A percentile compares a stretch with the other conserved stretches of the same genome.
phyloP scores from a whole-genome alignment of 2,329 filamentous ascomycete genomes.

The Ophiobolus disseminans region DNA sequence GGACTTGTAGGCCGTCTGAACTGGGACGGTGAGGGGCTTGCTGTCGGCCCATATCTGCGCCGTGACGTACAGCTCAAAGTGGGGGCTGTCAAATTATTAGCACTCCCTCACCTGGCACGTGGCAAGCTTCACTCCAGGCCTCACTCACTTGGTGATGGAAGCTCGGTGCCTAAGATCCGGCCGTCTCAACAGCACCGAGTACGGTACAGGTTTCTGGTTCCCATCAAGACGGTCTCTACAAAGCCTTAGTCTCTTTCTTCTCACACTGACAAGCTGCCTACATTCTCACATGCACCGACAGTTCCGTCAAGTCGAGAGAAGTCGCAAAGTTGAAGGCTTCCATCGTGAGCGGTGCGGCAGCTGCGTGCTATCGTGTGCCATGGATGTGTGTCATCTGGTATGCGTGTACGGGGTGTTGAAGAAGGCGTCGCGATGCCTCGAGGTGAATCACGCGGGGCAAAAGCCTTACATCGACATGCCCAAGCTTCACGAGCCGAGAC shows the following conservation, averaged over 20 bases:
- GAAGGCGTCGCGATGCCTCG: neutral
- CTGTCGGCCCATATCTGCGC: slow-evolving; percentile 95
- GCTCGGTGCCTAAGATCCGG: slow-evolving; percentile 86
- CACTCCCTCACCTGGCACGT: neutral
- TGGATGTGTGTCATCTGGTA: slow-evolving; percentile 18
- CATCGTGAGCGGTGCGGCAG: slow-evolving; percentile 61
- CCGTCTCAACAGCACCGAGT: slow-evolving; percentile 78
- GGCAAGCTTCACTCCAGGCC: too few species aligned
- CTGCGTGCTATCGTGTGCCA: slow-evolving; percentile 32
- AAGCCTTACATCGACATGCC: slow-evolving; percentile 13
- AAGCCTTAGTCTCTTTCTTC: slow-evolving; percentile 22
- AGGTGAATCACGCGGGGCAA: slow-evolving; percentile 14
- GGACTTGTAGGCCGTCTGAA: slow-evolving; percentile 90
- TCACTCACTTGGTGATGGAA: slow-evolving; percentile 74
- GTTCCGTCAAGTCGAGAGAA: slow-evolving; percentile 77
- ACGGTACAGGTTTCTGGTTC: slow-evolving; percentile 74
- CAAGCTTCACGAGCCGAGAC: slow-evolving; percentile 3
- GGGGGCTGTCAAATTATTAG: slow-evolving; percentile 59
- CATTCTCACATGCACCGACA: slow-evolving; percentile 72
- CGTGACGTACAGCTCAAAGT: slow-evolving; percentile 91
- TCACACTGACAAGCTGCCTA: slow-evolving; percentile 45
- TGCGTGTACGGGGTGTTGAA: neutral
- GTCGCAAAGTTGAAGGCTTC: slow-evolving; percentile 96
- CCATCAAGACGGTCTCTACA: slow-evolving; percentile 77
- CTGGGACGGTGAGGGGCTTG: slow-evolving; percentile 88